Conservation (phyloP, 192 early-diverging fungal genomes). For the Entomortierella chlamydospora region DNA sequence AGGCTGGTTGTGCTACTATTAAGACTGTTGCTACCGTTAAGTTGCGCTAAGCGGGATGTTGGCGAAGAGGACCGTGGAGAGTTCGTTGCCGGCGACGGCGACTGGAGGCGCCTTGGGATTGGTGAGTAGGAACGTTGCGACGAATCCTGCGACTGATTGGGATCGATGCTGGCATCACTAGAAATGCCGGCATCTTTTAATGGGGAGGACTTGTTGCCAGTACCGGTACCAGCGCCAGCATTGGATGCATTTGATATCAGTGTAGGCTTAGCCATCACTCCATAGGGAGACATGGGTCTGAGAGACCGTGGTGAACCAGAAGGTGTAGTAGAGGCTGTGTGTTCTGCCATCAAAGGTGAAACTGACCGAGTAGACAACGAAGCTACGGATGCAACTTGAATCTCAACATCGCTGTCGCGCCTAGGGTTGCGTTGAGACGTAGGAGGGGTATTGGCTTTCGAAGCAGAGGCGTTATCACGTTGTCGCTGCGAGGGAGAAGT, state of each 20-base stretch:
- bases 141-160: background rate
- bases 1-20: slow-evolving; percentile 2
- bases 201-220: slow-evolving; percentile 5
- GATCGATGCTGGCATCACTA: background rate
- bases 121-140: slow-evolving; percentile 32
- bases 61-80: background rate
- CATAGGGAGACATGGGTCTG: slow-evolving; percentile 30
- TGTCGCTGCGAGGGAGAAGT: too few relatives aligned
- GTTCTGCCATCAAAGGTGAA: slow-evolving; percentile 30
- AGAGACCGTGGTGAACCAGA: slow-evolving; percentile 21
- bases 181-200: slow-evolving; percentile 1
- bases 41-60: background rate
- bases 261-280: slow-evolving; percentile 31
- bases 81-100: slow-evolving; percentile 24
- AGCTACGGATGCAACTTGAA: slow-evolving; percentile 41
- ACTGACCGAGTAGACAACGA: slow-evolving; percentile 28
- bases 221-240: background rate
- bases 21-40: background rate
- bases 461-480: too few relatives aligned
- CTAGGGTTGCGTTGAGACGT: slow-evolving; percentile 3
- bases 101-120: slow-evolving; percentile 40
- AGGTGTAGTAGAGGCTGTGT: background rate
- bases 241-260: slow-evolving; percentile 13
- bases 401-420: slow-evolving; percentile 50
- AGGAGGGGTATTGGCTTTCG: background rate